Evolutionary conservation across 2,329 filamentous ascomycete genomes (phyloP), one percentile per base, ranked within the genome.

Genomic region (Cryoendolithus antarcticus): DNA sequence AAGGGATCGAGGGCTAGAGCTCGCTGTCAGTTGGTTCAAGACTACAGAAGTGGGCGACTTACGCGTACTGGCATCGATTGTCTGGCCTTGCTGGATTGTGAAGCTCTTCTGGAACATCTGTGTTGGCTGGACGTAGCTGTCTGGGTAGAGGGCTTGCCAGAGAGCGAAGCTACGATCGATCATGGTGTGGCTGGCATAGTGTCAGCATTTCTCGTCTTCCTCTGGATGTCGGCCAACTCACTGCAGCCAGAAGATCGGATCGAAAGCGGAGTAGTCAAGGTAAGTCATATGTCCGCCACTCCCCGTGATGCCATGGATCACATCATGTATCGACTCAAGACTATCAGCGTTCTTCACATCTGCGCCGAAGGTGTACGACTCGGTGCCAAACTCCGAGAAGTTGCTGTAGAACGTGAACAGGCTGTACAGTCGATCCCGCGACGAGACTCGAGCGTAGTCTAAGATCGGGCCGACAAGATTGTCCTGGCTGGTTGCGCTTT

Each of bases 201-300:
- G 24, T 27, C 24, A 27, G 24, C 15, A 19, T 19, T n/a, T n/a
- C n/a, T n/a, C 19, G 6, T 6, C 3, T 4, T 21, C 19, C 19
- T 6, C 19, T 21, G 19, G 6, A 21, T 4, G 19, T n/a, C n/a
- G n/a, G n/a, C n/a, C n/a, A n/a, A 21, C 19, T 21, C 3, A 27
- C 24, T 89, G 82, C 6, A 89, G 62, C 61, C 80, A 83, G 60
- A 89, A 88, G 9, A 84, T 63, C 0, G 84, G 84, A 53, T 93
- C 85, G 54, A 85, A 93, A 0, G 80, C 74, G 1, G 83, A 82
- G 49, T 81, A 80, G 11, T 77, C 74, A 27, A 78, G 75, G 57
- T 74, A 81, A 32, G 71, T 74, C 74, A 82, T 81, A 50, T 85
- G 80, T 2, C 81, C 80, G 29, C 69, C 68, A 43, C 62, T 58